phyloP scores from a whole-genome alignment of 495 filamentous ascomycete species.

The Xylaria curta region DNA sequence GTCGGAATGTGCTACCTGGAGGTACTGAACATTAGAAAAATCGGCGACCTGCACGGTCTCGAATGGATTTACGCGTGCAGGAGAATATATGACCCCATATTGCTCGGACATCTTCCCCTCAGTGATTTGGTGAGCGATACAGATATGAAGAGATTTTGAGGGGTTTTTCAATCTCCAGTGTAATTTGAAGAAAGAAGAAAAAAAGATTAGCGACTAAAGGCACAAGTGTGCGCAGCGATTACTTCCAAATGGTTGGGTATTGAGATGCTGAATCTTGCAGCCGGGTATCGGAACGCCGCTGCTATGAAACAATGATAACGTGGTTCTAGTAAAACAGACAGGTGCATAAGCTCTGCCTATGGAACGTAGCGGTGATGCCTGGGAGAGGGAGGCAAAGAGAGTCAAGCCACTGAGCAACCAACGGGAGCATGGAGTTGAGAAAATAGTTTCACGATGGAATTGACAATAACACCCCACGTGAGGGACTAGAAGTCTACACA shows the following conservation, averaged over 20 bases:
- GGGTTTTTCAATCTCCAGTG: neutral
- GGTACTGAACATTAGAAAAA: slow-evolving; percentile 47
- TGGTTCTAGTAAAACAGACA: slow-evolving; percentile 29
- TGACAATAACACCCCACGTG: slow-evolving; percentile 27
- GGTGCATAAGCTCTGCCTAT: slow-evolving; percentile 35
- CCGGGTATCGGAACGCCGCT: slow-evolving; percentile 32
- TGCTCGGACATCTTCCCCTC: slow-evolving; percentile 35
- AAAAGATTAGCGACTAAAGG: slow-evolving; percentile 28
- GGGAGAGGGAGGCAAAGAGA: slow-evolving; percentile 31
- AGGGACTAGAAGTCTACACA: slow-evolving; percentile 25
- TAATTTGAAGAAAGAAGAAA: neutral
- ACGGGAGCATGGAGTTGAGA: slow-evolving; percentile 31
- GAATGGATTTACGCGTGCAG: slow-evolving; percentile 43
- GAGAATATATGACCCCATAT: slow-evolving; percentile 48
- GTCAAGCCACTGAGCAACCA: slow-evolving; percentile 34
- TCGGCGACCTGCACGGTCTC: slow-evolving; percentile 48
- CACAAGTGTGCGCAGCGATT: slow-evolving; percentile 33
- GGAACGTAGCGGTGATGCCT: slow-evolving; percentile 13
- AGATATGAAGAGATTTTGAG: neutral
- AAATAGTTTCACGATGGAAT: slow-evolving; percentile 35
- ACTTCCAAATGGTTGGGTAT: slow-evolving; percentile 25
- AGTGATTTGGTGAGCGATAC: slow-evolving; percentile 15
- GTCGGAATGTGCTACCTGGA: slow-evolving; percentile 42
- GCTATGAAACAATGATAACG: slow-evolving; percentile 32
- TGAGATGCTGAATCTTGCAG: slow-evolving; percentile 30